Evolutionary conservation across 129 eudicot genomes (phyloP), one percentile per base, ranked within the genome.

Genomic region (Logfia minima): DNA sequence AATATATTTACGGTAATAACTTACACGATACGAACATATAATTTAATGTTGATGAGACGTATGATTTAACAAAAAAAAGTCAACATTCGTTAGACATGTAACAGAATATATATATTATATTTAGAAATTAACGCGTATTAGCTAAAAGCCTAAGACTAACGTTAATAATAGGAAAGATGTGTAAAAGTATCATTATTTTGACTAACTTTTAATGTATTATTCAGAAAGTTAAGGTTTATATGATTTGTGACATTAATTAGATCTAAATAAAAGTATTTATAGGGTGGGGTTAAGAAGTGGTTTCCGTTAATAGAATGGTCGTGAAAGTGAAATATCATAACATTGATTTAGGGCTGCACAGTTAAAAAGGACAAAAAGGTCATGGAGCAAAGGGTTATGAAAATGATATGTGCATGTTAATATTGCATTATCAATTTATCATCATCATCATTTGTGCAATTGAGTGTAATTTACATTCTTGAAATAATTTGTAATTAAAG

Each of bases 281-380:
- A 31, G 58, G 55, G 23, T 31, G 17, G 68, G 68, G 34, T 69
- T 22, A 70, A 70, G 51, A 41, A 26, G 82, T 69, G 55, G 66
- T 80, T 66, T 72, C 85, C 70, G 66, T 37, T 24, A 70, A 56
- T 28, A 64, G 71, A 62, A 77, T 61, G 71, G 56, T 4, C 39
- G 64, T 56, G 88, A 85, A 78, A 81, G 79, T 70, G 84, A 85
- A 67, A 72, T 74, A 71, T 74, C 88, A 78, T 53, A 19, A 24
- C 29, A 43, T 53, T 18, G 39, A 68, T 70, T 71, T 37, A 41
- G 48, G 48, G 14, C 48, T 77, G 8, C 43, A 48, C 22, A 18
- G 1, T 41, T 72, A 37, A 18, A 55, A 55, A 55, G 61, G 48
- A 41, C 48, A 41, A 41, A 41, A 41, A 18, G 61, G 61, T 55